Percentiles rank a stretch among this genome's conserved stretches.
These are phyloP conservation scores for Basidioascus undulatus DNA, from an alignment of 768 basidiomycete species.

Conservation along the genomic window DNA sequence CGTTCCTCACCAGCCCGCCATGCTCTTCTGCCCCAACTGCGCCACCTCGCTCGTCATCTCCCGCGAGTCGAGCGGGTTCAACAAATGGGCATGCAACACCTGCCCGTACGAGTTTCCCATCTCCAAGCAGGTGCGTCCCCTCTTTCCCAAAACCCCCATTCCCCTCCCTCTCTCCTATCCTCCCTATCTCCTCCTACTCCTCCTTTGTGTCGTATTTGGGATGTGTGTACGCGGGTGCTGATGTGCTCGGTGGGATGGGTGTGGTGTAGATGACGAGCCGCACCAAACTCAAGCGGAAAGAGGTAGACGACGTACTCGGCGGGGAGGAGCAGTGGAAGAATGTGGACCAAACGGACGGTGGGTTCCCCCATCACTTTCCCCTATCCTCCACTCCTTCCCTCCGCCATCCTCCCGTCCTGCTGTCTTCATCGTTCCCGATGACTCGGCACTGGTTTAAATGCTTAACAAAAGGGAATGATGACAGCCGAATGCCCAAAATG, in stretches of 20 bases:
- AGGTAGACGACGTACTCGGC: conserved; percentile 85
- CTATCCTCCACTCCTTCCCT: not conserved
- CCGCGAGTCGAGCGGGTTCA: conserved; percentile 39
- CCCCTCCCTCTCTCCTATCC: conserved; percentile 4
- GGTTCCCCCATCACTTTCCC: conserved; percentile 7
- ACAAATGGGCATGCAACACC: conserved; percentile 81
- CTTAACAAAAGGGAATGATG: conserved; percentile 8
- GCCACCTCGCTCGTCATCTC: conserved; percentile 65
- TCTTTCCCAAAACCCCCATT: not conserved
- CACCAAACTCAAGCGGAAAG: conserved; percentile 62
- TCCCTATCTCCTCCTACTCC: not conserved
- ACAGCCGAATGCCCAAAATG: conserved; percentile 47
- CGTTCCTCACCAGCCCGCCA: no score
- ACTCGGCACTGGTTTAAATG: not conserved
- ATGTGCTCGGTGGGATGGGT: not conserved
- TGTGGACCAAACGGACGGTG: conserved; percentile 66
- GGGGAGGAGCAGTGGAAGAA: conserved; percentile 85
- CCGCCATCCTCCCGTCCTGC: no score
- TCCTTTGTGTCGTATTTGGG: no score
- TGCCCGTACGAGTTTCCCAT: conserved; percentile 94
- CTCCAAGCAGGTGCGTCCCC: conserved; percentile 38
- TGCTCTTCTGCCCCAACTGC: conserved; percentile 91
- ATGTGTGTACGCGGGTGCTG: no score
- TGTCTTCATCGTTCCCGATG: not conserved
- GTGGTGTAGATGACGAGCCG: conserved; percentile 64